A percentile compares a stretch with the other conserved stretches of the same genome.
These are phyloP conservation scores for Ogataea siamensis DNA, from an alignment of 805 yeast species.

Conservation along the genomic window DNA sequence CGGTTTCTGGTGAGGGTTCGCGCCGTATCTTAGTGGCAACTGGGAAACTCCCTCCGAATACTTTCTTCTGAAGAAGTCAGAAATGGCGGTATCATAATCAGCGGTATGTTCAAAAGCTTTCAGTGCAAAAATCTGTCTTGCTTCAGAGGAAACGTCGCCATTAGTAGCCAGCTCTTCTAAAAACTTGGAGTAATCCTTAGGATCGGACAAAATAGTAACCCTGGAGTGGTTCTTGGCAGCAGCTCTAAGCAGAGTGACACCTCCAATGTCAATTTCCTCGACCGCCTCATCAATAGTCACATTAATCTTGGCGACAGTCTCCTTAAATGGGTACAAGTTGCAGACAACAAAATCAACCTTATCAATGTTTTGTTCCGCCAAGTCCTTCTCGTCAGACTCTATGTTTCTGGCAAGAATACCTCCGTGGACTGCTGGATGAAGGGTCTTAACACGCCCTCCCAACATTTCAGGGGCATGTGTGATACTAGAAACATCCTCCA, in stretches of 20 bases:
- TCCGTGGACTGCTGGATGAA: conserved; percentile 99
- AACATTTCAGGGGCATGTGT: conserved; percentile 99
- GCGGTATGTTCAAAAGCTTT: conserved; percentile 99
- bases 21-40: conserved; percentile 95
- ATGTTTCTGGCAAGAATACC: conserved; percentile 94
- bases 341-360: conserved; percentile 97
- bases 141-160: conserved; percentile 69
- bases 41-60: conserved; percentile 88
- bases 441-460: conserved; percentile 97
- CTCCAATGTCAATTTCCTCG: conserved; percentile 97
- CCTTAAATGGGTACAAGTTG: conserved; percentile 97
- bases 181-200: conserved; percentile 86
- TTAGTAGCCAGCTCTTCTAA: conserved; percentile 65
- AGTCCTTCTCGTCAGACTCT: conserved; percentile 86
- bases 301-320: conserved; percentile 91
- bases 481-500: conserved; percentile 90
- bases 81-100: conserved; percentile 91
- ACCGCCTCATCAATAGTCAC: conserved; percentile 97
- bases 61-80: conserved; percentile 97
- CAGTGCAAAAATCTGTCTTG: conserved; percentile 83
- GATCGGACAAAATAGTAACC: conserved; percentile 94
- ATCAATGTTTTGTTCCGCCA: conserved; percentile 84
- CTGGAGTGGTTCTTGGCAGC: conserved; percentile 98
- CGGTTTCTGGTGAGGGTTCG: conserved; percentile 98
- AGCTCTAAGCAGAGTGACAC: conserved; percentile 95